phyloP scores from a whole-genome alignment of 1,284 basidiomycete species.

The Taiwanofungus camphoratus region DNA sequence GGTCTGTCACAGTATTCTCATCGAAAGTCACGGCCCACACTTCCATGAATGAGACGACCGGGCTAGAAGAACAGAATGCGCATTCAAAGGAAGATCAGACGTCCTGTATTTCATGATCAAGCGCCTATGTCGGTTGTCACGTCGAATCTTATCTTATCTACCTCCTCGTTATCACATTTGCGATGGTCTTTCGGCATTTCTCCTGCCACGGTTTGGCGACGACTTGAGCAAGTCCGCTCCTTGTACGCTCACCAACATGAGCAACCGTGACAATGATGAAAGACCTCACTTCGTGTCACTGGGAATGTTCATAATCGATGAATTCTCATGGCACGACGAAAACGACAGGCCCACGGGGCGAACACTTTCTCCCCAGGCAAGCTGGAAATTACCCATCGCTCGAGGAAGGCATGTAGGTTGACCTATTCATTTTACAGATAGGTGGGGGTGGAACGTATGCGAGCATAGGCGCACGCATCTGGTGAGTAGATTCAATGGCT shows the following conservation, averaged over 20 bases:
- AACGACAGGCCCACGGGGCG: conserved; percentile 45
- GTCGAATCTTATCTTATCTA: no score
- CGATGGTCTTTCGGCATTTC: no score
- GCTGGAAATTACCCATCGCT: conserved; percentile 10
- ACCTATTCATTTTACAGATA: conserved; percentile 46
- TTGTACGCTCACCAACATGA: no score
- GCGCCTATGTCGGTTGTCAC: no score
- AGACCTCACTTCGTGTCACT: conserved; percentile 48
- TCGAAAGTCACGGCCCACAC: conserved; percentile 45
- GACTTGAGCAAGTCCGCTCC: no score
- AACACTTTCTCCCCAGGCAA: conserved; percentile 46
- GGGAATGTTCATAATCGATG: conserved; percentile 91
- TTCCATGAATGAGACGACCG: no score
- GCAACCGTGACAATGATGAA: conserved; percentile 6
- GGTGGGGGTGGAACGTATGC: conserved; percentile 88
- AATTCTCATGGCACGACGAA: conserved; percentile 60
- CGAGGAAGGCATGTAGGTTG: neutral
- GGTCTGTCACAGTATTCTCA: conserved; percentile 11
- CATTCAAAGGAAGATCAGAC: no score
- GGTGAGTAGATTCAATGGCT: conserved; percentile 37
- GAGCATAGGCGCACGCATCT: conserved; percentile 73
- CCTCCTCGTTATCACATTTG: no score
- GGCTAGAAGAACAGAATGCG: no score
- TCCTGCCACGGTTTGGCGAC: no score
- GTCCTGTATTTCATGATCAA: no score